These are phyloP conservation scores for Trametes sanguinea DNA, from an alignment of 768 basidiomycete genomes.

Conservation along the genomic window DNA sequence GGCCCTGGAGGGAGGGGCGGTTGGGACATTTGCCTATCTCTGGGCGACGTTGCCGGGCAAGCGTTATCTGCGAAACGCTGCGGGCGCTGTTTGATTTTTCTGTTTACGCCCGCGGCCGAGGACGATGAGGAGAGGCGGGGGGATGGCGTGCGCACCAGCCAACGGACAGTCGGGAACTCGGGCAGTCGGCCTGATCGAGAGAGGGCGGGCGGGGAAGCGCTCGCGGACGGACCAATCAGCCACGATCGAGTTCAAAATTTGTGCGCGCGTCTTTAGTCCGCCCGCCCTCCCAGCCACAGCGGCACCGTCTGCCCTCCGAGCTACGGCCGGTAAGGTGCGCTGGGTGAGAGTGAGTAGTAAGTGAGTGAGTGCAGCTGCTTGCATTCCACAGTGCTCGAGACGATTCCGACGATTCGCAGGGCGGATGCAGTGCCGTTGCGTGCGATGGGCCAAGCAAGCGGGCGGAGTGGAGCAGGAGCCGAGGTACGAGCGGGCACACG, in stretches of 20 bases:
- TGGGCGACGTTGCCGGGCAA: neutral
- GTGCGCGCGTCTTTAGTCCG: neutral
- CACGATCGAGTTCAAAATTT: conserved; percentile 6
- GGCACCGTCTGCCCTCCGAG: neutral
- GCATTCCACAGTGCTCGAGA: neutral
- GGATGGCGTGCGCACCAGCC: no score
- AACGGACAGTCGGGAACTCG: no score
- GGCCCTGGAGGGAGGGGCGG: neutral
- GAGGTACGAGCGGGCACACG: neutral
- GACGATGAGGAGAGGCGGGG: no score
- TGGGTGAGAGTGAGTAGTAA: no score
- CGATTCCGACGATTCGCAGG: no score
- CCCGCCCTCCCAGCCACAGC: neutral
- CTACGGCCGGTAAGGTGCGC: no score
- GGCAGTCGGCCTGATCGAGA: neutral
- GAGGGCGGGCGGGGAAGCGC: neutral
- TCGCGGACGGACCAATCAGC: neutral
- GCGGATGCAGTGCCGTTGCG: no score
- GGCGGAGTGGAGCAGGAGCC: neutral
- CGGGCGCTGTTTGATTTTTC: neutral
- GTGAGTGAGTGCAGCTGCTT: neutral
- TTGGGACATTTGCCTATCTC: conserved; percentile 6
- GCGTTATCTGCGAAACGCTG: conserved; percentile 6
- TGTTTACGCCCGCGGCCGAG: neutral
- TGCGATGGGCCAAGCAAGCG: neutral